Conservation (phyloP, 2,329 filamentous ascomycete species). For the Monilinia fructicola region DNA sequence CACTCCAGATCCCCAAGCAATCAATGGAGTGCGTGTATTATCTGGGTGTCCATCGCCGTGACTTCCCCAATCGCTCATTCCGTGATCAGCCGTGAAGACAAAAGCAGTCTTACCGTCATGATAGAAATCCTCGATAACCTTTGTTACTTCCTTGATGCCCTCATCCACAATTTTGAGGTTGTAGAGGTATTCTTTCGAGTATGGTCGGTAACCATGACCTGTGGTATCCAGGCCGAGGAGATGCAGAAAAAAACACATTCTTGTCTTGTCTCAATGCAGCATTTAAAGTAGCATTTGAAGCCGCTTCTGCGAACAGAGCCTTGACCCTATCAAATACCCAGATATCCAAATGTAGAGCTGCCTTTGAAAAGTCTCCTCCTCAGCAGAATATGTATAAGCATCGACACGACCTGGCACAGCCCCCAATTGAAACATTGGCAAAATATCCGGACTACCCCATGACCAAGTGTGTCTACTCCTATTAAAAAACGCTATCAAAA, state of each 20-base stretch:
- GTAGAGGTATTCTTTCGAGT: constrained; percentile 90
- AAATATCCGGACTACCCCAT: constrained; percentile 96
- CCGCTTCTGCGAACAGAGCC: constrained; percentile 77
- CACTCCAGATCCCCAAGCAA: constrained; percentile 90
- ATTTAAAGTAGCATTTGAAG: constrained; percentile 72
- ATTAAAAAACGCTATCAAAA: constrained; percentile 99
- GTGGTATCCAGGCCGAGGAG: constrained; percentile 88
- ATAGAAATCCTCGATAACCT: constrained; percentile 84
- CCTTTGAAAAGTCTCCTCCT: constrained; percentile 87
- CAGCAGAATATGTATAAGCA: constrained; percentile 78
- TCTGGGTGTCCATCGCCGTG: constrained; percentile 97
- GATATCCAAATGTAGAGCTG: constrained; percentile 77
- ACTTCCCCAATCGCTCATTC: constrained; percentile 99
- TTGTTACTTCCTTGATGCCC: constrained; percentile 80
- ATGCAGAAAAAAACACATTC: constrained; percentile 89
- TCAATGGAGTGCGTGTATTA: constrained; percentile 90
- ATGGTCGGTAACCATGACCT: constrained; percentile 83
- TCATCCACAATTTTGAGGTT: constrained; percentile 94
- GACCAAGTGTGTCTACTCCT: constrained; percentile 96
- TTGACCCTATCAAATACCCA: constrained; percentile 98
- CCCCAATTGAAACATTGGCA: constrained; percentile 96
- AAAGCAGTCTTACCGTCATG: constrained; percentile 82
- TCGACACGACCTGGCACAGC: constrained; percentile 84
- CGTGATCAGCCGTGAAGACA: constrained; percentile 96
- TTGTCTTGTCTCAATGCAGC: constrained; percentile 76